These are phyloP conservation scores for Psilocybe subaeruginosa DNA, from an alignment of 768 basidiomycete genomes.

Conservation along the genomic window DNA sequence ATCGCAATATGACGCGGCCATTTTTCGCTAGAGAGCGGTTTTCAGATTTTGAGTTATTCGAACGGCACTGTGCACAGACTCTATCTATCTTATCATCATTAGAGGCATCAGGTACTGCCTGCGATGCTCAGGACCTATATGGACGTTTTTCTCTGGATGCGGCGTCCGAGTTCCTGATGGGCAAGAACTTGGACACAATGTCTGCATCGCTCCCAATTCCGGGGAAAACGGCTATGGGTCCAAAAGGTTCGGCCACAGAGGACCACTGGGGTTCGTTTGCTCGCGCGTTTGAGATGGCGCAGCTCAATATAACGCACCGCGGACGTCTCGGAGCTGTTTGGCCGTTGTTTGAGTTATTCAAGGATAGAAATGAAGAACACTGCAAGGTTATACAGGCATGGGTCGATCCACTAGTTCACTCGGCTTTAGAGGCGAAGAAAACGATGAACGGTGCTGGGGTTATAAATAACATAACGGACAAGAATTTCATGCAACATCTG, in stretches of 20 bases:
- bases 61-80: constrained; percentile 51
- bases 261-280: constrained; percentile 68
- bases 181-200: constrained; percentile 63
- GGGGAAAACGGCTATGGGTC: constrained; percentile 45
- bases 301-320: constrained; percentile 53
- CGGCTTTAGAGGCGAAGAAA: constrained; percentile 50
- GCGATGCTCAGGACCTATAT: constrained; percentile 71
- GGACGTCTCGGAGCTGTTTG: constrained; percentile 56
- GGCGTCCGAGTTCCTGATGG: constrained; percentile 76
- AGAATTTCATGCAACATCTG: constrained; percentile 70
- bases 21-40: constrained; percentile 78
- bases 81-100: constrained; percentile 49
- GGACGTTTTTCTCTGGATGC: constrained; percentile 71
- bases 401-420: constrained; percentile 66
- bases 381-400: constrained; percentile 55
- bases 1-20: constrained; percentile 67
- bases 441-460: constrained; percentile 40
- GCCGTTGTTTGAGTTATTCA: constrained; percentile 63
- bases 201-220: constrained; percentile 55
- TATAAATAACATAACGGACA: constrained; percentile 44
- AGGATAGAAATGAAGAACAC: constrained; percentile 53
- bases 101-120: constrained; percentile 40
- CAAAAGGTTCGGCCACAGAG: constrained; percentile 62
- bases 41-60: constrained; percentile 71
- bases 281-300: constrained; percentile 59